A percentile compares a stretch with the other conserved stretches of the same genome.
Evolutionary conservation across 179 eudicot species (phyloP).

Genomic region (Spergularia azorica): DNA sequence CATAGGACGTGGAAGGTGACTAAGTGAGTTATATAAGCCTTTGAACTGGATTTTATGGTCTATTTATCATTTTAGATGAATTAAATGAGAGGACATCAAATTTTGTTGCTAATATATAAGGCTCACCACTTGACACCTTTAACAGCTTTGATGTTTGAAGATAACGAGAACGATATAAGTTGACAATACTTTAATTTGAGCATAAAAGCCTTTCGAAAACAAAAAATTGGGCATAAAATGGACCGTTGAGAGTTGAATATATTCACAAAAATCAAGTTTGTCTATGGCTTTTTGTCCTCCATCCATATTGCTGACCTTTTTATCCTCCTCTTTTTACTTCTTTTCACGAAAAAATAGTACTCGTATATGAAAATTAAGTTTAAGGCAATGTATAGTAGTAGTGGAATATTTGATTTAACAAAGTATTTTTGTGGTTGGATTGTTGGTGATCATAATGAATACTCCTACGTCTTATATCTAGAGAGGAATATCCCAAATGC

Average conservation of each 20-base stretch:
- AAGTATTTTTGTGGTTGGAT: no score
- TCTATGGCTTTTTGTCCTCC: constrained; percentile 25
- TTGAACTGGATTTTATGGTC: no score
- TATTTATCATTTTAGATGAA: no score
- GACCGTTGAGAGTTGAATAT: not conserved
- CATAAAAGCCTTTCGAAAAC: no score
- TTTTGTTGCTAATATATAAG: no score
- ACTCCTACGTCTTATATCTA: no score
- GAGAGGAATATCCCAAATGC: not conserved
- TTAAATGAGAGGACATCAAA: no score
- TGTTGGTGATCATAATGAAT: not conserved
- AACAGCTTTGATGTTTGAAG: not conserved
- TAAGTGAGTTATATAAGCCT: no score
- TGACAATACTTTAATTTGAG: not conserved
- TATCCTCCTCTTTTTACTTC: constrained; percentile 8
- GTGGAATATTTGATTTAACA: no score
- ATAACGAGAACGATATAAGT: not conserved
- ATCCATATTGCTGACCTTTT: constrained; percentile 23
- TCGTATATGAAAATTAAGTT: not conserved
- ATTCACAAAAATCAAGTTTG: constrained; percentile 13
- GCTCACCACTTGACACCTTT: not conserved
- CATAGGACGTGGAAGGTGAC: no score
- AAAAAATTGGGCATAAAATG: not conserved
- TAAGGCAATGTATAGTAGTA: no score
- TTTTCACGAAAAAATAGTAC: not conserved